phyloP scores from a whole-genome alignment of 1,284 basidiomycete genomes.

The Ceratorhiza oryzae-sativae region DNA sequence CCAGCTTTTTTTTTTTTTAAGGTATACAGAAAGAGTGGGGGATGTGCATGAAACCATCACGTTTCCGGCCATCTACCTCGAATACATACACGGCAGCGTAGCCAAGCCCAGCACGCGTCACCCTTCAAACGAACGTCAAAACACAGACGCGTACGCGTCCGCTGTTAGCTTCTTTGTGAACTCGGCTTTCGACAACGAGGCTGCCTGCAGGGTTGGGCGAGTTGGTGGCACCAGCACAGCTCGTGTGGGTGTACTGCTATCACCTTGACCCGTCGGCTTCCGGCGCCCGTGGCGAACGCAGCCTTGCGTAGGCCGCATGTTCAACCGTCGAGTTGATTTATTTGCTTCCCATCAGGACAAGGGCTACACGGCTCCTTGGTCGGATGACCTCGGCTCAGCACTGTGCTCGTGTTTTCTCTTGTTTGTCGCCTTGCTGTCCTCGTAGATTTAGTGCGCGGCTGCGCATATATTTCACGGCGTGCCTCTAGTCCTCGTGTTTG shows the following conservation, averaged over 20 bases:
- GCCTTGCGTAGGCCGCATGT: slow-evolving; percentile 10
- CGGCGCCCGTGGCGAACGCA: background rate
- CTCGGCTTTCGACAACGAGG: background rate
- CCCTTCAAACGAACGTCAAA: background rate
- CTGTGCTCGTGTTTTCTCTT: background rate
- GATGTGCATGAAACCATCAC: slow-evolving; percentile 4
- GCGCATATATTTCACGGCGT: background rate
- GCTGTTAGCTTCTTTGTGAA: background rate
- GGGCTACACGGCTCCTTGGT: slow-evolving; percentile 28
- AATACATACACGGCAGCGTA: background rate
- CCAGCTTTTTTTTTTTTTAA: too few species aligned
- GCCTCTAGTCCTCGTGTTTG: background rate
- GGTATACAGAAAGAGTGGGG: background rate
- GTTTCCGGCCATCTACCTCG: background rate
- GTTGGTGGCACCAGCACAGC: background rate
- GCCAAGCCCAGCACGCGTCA: too few species aligned
- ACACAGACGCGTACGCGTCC: background rate
- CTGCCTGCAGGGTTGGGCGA: slow-evolving; percentile 12
- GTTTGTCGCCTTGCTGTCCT: too few species aligned
- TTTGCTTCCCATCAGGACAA: slow-evolving; percentile 1
- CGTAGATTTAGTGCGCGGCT: background rate
- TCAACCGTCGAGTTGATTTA: background rate
- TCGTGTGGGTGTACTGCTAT: background rate
- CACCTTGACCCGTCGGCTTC: background rate
- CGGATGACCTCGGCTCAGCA: slow-evolving; percentile 14